A percentile compares a stretch with the other conserved stretches of the same genome.
Conservation (phyloP, 2,329 filamentous ascomycete genomes). For the Apiospora arundinis region DNA sequence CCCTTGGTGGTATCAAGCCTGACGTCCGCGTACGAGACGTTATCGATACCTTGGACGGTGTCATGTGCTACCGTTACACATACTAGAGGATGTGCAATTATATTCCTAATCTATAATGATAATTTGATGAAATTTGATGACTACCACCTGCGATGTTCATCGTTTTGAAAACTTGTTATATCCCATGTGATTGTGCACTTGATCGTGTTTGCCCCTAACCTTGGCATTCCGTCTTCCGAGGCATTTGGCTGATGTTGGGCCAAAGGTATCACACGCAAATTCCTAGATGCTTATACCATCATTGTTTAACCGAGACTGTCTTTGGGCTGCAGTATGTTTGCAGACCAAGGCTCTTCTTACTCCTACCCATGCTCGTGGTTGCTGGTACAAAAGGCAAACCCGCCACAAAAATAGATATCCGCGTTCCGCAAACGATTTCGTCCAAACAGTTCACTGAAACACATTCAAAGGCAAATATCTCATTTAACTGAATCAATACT, state of each 20-base stretch:
- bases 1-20: constrained; percentile 19
- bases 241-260: neutral
- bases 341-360: too few relatives aligned
- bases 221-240: neutral
- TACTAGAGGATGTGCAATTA: constrained; percentile 15
- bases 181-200: neutral
- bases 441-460: too few relatives aligned
- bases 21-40: constrained; percentile 22
- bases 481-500: too few relatives aligned
- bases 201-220: neutral
- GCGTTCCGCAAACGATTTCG: too few relatives aligned
- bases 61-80: constrained; percentile 23
- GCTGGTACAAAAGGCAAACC: too few relatives aligned
- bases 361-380: too few relatives aligned
- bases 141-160: neutral
- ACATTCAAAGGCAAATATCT: too few relatives aligned
- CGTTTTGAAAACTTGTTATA: neutral
- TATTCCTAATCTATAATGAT: neutral
- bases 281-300: too few relatives aligned
- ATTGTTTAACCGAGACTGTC: too few relatives aligned
- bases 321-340: too few relatives aligned
- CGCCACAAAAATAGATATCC: too few relatives aligned
- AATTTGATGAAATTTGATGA: neutral
- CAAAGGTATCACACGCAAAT: too few relatives aligned
- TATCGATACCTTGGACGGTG: constrained; percentile 14